These are phyloP conservation scores for Gossypium bickii DNA, from an alignment of 345 rosid genomes.

Conservation along the genomic window DNA sequence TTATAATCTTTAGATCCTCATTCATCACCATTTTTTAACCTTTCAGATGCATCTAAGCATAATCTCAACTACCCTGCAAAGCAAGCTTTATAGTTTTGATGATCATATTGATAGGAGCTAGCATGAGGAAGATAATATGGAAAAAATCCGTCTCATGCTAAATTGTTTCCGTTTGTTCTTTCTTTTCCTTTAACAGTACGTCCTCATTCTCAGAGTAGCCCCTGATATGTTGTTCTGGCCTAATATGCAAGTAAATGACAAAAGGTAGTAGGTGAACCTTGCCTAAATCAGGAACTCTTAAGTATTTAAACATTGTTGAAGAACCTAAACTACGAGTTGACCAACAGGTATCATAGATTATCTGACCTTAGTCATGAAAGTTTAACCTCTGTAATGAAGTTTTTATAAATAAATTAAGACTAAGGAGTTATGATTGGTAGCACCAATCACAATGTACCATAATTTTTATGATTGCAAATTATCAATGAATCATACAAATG, in stretches of 20 bases:
- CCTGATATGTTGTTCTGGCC: background rate
- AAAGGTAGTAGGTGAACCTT: background rate
- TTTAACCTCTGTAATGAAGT: background rate
- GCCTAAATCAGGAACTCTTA: background rate
- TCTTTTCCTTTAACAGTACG: background rate
- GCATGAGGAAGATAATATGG: background rate
- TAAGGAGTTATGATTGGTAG: background rate
- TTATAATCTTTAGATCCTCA: background rate
- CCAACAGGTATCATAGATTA: background rate
- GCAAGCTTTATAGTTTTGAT: conserved; percentile 6
- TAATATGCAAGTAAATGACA: background rate
- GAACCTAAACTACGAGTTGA: background rate
- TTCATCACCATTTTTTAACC: background rate
- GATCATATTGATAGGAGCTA: background rate
- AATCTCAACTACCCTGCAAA: conserved; percentile 51
- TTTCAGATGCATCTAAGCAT: conserved; percentile 26
- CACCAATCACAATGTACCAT: background rate
- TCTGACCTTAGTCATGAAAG: background rate
- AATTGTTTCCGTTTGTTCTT: background rate
- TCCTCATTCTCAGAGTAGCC: background rate
- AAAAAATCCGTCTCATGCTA: background rate
- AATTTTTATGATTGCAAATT: background rate
- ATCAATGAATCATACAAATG: background rate
- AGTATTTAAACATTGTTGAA: background rate
- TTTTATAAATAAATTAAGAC: background rate